Conservation (phyloP, 176 grass and related monocot species). For the Musa itinerans region DNA sequence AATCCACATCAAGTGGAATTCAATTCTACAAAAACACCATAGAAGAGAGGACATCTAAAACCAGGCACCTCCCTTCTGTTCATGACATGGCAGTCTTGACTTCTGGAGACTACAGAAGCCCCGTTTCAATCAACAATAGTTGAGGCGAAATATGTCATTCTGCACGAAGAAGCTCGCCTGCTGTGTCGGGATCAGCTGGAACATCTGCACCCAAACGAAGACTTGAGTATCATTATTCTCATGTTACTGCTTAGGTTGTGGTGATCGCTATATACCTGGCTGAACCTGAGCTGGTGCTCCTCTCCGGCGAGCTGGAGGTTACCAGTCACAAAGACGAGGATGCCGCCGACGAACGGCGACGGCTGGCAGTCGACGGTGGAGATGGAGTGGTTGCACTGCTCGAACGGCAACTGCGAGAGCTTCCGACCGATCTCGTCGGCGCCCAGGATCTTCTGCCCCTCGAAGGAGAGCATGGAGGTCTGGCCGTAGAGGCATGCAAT, state of each 20-base stretch:
- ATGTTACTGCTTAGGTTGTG: too few relatives aligned
- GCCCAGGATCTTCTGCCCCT: conserved; percentile 48
- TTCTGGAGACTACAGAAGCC: neutral
- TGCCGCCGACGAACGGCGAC: conserved; percentile 35
- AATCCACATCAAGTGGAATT: neutral
- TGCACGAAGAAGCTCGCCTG: conserved; percentile 75
- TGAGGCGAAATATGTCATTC: conserved; percentile 89
- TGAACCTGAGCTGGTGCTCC: conserved; percentile 76
- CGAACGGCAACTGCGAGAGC: conserved; percentile 52
- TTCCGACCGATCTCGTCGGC: conserved; percentile 40
- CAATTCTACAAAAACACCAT: neutral
- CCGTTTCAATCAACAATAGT: conserved; percentile 37
- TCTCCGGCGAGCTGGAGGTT: conserved; percentile 64
- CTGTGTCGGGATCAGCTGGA: conserved; percentile 62
- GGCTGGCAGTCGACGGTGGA: conserved; percentile 67
- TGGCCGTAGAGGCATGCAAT: conserved; percentile 47
- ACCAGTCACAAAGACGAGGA: conserved; percentile 70
- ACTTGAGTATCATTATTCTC: too few relatives aligned
- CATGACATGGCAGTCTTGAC: neutral
- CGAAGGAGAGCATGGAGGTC: conserved; percentile 67
- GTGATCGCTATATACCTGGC: conserved; percentile 31
- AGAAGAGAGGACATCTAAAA: neutral
- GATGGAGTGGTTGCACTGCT: conserved; percentile 50
- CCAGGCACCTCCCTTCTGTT: neutral
- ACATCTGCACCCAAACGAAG: conserved; percentile 35